Evolutionary conservation across 2,329 filamentous ascomycete species (phyloP), one percentile per base, ranked within the genome.

Genomic region (Aspergillus flavus): DNA sequence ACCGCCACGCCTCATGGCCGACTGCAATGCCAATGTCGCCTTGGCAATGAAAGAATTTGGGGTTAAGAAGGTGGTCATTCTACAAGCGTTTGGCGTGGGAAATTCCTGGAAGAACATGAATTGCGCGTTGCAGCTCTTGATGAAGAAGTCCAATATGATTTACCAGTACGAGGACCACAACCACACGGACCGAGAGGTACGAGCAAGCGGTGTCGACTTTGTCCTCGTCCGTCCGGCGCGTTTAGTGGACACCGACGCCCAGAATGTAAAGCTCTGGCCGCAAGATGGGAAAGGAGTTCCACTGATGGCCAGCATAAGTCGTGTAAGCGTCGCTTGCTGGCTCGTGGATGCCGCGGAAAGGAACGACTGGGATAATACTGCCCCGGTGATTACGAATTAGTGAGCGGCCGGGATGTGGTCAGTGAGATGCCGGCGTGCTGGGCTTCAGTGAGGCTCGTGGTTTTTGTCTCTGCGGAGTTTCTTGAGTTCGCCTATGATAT

Each of bases 1-100:
- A 0, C 80, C 82, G 0, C 75, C 76, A 0, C 75, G 79, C 3
- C 73, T 86, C n/a, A 82, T 87, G 76, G 78, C 80, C 2, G 78
- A 82, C 61, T 75, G 78, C 19, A 75, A 80, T 19, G 70, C 69
- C 26, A 78, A 80, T 52, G 66, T 79, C 3, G 66, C 81, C 14
- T 64, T 72, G 0, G 73, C 70, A 4, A 82, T 82, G 77, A 73
- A 78, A 57, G 71, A 74, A 21, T 73, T 74, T 55, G 71, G 71
- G 0, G 73, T 77, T 57, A 64, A 54, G 9, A 85, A 83, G 58
- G 67, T 86, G 2, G 77, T 86, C 30, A 75, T 84, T 55, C 80
- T 87, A 72, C 84, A 81, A 14, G 80, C 82, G 1, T 81, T 83
- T 64, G 85, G 85, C 12, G 79, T 81, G 1, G 83, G 81, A 0